A percentile compares a stretch with the other conserved stretches of the same genome.
phyloP scores from a whole-genome alignment of 352 stramenopile genomes.

The Phytopythium helicoides region DNA sequence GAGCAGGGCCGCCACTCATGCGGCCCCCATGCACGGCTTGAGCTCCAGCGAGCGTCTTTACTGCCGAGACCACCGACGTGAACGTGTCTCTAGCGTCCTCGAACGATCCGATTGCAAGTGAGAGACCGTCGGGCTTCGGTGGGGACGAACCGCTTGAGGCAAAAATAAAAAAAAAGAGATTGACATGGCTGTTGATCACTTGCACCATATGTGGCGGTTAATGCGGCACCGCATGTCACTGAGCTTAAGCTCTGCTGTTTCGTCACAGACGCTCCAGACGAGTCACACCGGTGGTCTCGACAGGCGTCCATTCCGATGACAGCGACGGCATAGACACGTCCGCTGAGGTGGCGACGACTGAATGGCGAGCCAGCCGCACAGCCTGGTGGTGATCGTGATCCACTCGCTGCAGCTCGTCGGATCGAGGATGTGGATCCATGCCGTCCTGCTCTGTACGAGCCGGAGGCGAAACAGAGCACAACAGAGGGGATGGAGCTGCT shows the following conservation, averaged over 20 bases:
- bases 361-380: not conserved
- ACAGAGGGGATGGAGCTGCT: not conserved
- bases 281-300: no score
- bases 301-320: no score
- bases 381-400: slow-evolving; percentile 1
- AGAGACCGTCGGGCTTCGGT: not conserved
- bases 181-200: no score
- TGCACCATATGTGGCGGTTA: no score
- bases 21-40: no score
- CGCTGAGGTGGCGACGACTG: no score
- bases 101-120: not conserved
- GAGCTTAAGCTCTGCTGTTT: no score
- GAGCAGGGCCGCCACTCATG: slow-evolving; percentile 1
- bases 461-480: not conserved
- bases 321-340: no score
- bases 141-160: not conserved
- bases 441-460: slow-evolving; percentile 1
- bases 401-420: not conserved
- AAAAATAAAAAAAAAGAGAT: not conserved
- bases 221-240: no score
- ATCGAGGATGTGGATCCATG: no score
- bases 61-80: slow-evolving; percentile 1
- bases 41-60: slow-evolving; percentile 11
- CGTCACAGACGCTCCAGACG: no score
- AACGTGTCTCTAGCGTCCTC: slow-evolving; percentile 8